These are phyloP conservation scores for Lachnellula arida DNA, from an alignment of 2,329 filamentous ascomycete genomes.

Conservation along the genomic window DNA sequence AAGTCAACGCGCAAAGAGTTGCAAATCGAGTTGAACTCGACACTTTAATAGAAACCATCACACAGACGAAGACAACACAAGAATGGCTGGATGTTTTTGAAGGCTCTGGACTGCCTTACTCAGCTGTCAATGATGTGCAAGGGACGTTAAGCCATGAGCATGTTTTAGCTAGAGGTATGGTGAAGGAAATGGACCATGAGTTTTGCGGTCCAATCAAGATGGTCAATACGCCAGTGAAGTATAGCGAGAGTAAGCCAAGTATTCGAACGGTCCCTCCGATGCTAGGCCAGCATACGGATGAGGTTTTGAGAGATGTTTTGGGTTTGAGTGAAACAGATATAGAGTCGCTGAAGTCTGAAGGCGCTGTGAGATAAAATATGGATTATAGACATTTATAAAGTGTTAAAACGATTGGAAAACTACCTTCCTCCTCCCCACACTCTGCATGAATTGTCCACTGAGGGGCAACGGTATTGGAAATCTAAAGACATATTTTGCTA, in stretches of 20 bases:
- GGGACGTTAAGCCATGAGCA: conserved; percentile 79
- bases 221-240: conserved; percentile 93
- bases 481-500: too few species aligned
- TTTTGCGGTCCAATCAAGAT: conserved; percentile 81
- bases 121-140: conserved; percentile 90
- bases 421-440: background rate
- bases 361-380: conserved; percentile 50
- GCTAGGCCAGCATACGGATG: conserved; percentile 80
- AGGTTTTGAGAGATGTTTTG: conserved; percentile 63
- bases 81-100: conserved; percentile 87
- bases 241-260: conserved; percentile 73
- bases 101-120: conserved; percentile 89
- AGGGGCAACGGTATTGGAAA: background rate
- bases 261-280: conserved; percentile 77
- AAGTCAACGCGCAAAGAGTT: conserved; percentile 58
- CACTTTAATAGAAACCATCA: conserved; percentile 69
- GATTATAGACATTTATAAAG: background rate
- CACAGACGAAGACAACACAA: conserved; percentile 70
- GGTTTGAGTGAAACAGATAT: conserved; percentile 58
- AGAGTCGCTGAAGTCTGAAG: conserved; percentile 55
- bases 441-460: background rate
- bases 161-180: conserved; percentile 81
- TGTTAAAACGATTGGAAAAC: background rate
- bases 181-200: conserved; percentile 79
- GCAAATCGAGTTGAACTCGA: conserved; percentile 74